Conservation (phyloP, 495 filamentous ascomycete species). For the Endocarpon pusillum region DNA sequence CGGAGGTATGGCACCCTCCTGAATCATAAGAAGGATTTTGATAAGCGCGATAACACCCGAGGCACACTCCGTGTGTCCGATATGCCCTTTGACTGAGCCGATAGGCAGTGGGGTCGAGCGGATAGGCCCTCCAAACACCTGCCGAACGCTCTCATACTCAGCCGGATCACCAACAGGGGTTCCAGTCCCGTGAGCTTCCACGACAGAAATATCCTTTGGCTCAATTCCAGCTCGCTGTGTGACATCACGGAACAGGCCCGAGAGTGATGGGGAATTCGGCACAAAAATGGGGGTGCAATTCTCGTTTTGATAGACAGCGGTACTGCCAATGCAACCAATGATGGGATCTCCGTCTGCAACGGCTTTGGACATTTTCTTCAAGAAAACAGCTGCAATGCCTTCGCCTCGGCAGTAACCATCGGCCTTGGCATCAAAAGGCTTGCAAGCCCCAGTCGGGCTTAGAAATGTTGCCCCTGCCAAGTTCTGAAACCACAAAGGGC, state of each 20-base stretch:
- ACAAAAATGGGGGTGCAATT: constrained; percentile 41
- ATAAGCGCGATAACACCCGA: constrained; percentile 29
- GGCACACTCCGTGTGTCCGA: constrained; percentile 34
- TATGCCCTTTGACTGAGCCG: constrained; percentile 29
- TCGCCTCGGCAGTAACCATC: constrained; percentile 64
- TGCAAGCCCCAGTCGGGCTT: constrained; percentile 32
- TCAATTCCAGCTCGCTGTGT: constrained; percentile 37
- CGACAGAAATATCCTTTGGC: constrained; percentile 45
- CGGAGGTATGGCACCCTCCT: constrained; percentile 21
- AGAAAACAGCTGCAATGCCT: constrained; percentile 41
- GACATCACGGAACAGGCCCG: constrained; percentile 37
- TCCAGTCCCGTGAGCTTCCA: constrained; percentile 28
- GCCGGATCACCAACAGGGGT: constrained; percentile 55
- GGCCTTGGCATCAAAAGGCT: constrained; percentile 52
- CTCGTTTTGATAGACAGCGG: constrained; percentile 48
- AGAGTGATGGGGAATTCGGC: constrained; percentile 45
- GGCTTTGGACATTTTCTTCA: constrained; percentile 49
- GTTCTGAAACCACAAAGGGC: background rate
- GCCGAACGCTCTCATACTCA: constrained; percentile 30
- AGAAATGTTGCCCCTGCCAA: constrained; percentile 11
- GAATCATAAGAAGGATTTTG: constrained; percentile 33
- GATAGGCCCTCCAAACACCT: constrained; percentile 16
- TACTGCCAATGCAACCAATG: constrained; percentile 41
- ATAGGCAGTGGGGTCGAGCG: constrained; percentile 10
- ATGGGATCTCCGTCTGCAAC: constrained; percentile 43